Evolutionary conservation across 2,329 filamentous ascomycete species (phyloP), one percentile per base, ranked within the genome.

Genomic region (Aspergillus sp.): DNA sequence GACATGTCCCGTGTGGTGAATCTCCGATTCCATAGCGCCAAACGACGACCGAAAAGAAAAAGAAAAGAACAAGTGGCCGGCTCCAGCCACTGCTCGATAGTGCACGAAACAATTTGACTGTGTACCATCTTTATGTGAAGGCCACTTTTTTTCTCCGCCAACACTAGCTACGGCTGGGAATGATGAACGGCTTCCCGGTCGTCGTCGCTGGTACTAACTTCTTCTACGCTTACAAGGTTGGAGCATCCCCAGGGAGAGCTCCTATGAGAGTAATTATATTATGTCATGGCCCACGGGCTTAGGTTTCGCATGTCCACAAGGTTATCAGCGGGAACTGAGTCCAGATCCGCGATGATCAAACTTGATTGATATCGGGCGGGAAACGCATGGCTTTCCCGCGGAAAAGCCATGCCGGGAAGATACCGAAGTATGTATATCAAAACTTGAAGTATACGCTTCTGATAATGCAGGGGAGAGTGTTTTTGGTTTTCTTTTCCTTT

Each of bases 341-440:
- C 64, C 63, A 67, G 67, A 69, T 63, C 56, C 58, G 62, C 65
- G 65, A 59, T 55, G 65, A 46, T 65, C 62, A 57, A 56, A 59
- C 58, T 51, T 57, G 62, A 58, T 62, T 61, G 63, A 62, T 63
- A 64, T 69, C 65, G 66, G 65, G 54, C 72, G 73, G 72, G 63
- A 74, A 75, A 74, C 65, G 59, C 14, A 16, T 53, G 54, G 4
- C 66, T 73, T 75, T 72, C 64, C 73, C 73, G 72, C 72, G 73
- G 72, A 61, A 74, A 75, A 71, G 67, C 53, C 18, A 7, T 49
- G 49, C 61, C 63, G 65, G 65, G 49, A 64, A 65, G 60, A 52
- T 51, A 54, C 42, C 53, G 4, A 58, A 57, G 47, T 45, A 53
- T 72, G 67, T 72, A 74, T 73, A 74, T 73, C 69, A 71, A 63